Evolutionary conservation across 768 basidiomycete genomes (phyloP), one percentile per base, ranked within the genome.

Genomic region (Botryobasidium botryosum): DNA sequence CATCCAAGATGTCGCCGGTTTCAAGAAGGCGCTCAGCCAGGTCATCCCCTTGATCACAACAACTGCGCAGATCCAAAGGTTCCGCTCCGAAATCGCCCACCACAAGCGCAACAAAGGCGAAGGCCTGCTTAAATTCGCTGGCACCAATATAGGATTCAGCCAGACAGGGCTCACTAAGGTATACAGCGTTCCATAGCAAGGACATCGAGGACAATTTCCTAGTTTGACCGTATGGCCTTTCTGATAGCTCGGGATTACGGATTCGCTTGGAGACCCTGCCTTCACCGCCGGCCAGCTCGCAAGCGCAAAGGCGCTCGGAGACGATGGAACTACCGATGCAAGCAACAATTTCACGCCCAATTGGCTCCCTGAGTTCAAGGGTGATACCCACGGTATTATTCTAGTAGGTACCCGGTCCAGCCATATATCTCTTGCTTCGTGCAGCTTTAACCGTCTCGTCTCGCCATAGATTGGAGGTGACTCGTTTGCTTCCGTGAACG

Each of bases 211-310:
- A n/a, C n/a, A n/a, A n/a, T n/a, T n/a, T n/a, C n/a, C n/a, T n/a
- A n/a, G n/a, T n/a, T n/a, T n/a, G n/a, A n/a, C n/a, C n/a, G n/a
- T n/a, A n/a, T n/a, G n/a, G n/a, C n/a, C n/a, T n/a, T n/a, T n/a
- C n/a, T n/a, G n/a, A n/a, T n/a, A 43, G 10, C 45, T 57, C 6
- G 55, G 52, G 6, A 45, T 57, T 23, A 44, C 35, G 17, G 53
- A 54, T 40, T 41, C 51, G 35, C 35, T 57, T 21, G 45, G 47
- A 3, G 55, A 56, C 38, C 12, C 33, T 6, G 28, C 18, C 7
- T 57, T 51, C 44, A 13, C 40, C 6, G 24, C 21, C 12, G 56
- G 56, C 13, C 52, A 54, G 44, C 42, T 31, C 31, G 50, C 50
- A 2, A 50, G 50, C 32, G 55, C 55, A 1, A n/a, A 12, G n/a